Conservation (phyloP, 148 eudicot species). For the Rhododendron ovatum region DNA sequence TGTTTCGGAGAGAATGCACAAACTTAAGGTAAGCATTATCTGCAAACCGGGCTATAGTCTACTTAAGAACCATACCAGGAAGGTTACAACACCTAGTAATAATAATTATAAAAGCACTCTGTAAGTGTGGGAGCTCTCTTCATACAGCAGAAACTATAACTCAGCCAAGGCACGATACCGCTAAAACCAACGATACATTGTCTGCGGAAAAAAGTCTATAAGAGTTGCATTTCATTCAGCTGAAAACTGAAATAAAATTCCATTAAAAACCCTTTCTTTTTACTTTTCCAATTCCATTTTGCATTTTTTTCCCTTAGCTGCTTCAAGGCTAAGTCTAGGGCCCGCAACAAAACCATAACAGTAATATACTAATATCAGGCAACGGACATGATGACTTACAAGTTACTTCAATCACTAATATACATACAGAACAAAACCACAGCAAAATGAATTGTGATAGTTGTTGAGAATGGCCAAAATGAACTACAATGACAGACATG, state of each 20-base stretch:
- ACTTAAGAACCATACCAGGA: background rate
- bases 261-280: background rate
- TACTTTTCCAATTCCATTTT: background rate
- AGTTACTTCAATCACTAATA: too few relatives aligned
- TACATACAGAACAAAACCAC: background rate
- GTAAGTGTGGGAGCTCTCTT: background rate
- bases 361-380: too few relatives aligned
- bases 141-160: background rate
- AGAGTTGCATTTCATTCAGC: background rate
- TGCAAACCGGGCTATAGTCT: background rate
- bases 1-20: background rate
- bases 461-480: too few relatives aligned
- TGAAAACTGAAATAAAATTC: background rate
- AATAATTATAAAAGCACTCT: background rate
- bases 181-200: background rate
- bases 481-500: too few relatives aligned
- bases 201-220: background rate
- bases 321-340: too few relatives aligned
- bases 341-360: too few relatives aligned
- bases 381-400: too few relatives aligned
- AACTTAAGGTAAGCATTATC: background rate
- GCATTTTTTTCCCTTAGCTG: too few relatives aligned
- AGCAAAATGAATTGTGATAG: too few relatives aligned
- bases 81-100: background rate
- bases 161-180: background rate